These are phyloP conservation scores for Sphaerulina vaccinii DNA, from an alignment of 2,329 filamentous ascomycete genomes.

Conservation along the genomic window DNA sequence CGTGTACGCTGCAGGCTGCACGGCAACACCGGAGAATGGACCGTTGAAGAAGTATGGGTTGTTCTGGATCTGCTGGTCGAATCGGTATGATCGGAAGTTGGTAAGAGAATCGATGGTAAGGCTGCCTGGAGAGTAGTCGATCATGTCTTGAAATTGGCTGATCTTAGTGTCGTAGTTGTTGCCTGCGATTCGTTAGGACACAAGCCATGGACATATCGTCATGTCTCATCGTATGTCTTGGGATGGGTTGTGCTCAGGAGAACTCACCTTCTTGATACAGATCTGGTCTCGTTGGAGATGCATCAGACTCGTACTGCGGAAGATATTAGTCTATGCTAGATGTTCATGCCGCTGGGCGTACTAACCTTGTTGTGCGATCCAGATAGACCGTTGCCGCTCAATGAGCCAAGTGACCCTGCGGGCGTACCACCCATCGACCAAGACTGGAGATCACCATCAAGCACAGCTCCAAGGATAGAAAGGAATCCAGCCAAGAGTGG, in stretches of 20 bases:
- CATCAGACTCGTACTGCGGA: slow-evolving; percentile 40
- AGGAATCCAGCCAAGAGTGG: slow-evolving; percentile 35
- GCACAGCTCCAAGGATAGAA: slow-evolving; percentile 34
- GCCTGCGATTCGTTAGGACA: no score
- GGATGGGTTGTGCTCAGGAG: no score
- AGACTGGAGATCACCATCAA: slow-evolving; percentile 34
- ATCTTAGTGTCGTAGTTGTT: slow-evolving; percentile 31
- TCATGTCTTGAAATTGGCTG: slow-evolving; percentile 33
- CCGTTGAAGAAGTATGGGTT: slow-evolving; percentile 35
- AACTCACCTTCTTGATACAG: slow-evolving; percentile 33
- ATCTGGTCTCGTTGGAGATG: slow-evolving; percentile 37
- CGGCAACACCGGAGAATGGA: slow-evolving; percentile 33
- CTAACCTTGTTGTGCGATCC: slow-evolving; percentile 38
- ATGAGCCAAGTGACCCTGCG: slow-evolving; percentile 11
- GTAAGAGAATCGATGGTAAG: slow-evolving; percentile 20
- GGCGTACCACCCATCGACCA: slow-evolving; percentile 37
- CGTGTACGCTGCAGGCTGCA: slow-evolving; percentile 31
- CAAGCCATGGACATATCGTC: no score
- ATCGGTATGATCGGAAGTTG: slow-evolving; percentile 24
- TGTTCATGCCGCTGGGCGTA: no score
- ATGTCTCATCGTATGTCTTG: no score
- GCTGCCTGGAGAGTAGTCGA: slow-evolving; percentile 27
- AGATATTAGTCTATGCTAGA: no score
- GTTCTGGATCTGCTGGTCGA: slow-evolving; percentile 21
- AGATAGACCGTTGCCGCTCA: slow-evolving; percentile 27